These are phyloP conservation scores for Allantophomopsis lycopodina DNA, from an alignment of 2,329 filamentous ascomycete species.

Conservation along the genomic window DNA sequence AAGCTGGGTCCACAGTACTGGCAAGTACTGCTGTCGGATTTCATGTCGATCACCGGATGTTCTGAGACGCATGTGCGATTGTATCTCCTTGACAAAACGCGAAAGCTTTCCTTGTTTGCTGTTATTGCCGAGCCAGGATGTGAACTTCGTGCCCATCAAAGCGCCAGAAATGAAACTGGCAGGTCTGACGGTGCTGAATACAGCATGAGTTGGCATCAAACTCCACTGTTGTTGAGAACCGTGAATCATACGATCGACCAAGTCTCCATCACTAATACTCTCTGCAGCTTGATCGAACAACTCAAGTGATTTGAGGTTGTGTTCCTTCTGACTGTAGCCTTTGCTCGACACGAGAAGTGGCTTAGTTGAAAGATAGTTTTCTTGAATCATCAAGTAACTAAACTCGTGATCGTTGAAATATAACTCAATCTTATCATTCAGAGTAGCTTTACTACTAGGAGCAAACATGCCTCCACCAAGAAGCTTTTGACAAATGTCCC, in stretches of 20 bases:
- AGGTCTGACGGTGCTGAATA: slow-evolving; percentile 89
- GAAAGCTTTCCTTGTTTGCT: slow-evolving; percentile 70
- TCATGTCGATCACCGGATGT: slow-evolving; percentile 87
- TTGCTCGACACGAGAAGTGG: slow-evolving; percentile 49
- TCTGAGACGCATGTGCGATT: slow-evolving; percentile 89
- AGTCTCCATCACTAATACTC: slow-evolving; percentile 92
- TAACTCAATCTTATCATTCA: slow-evolving; percentile 96
- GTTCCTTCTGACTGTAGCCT: slow-evolving; percentile 49
- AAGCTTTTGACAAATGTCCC: slow-evolving; percentile 95
- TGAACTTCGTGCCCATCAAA: slow-evolving; percentile 64
- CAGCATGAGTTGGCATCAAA: slow-evolving; percentile 88
- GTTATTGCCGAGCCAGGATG: slow-evolving; percentile 88
- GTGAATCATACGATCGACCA: slow-evolving; percentile 97
- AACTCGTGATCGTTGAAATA: slow-evolving; percentile 99
- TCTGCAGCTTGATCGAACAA: slow-evolving; percentile 78
- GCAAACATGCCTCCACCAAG: slow-evolving; percentile 79
- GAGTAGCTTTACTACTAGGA: slow-evolving; percentile 65
- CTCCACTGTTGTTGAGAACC: slow-evolving; percentile 97
- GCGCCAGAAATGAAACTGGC: slow-evolving; percentile 78
- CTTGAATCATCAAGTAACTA: slow-evolving; percentile 93
- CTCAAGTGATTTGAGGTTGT: slow-evolving; percentile 72
- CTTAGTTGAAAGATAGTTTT: slow-evolving; percentile 84
- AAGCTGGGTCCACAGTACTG: slow-evolving; percentile 71
- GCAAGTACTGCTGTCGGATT: slow-evolving; percentile 87
- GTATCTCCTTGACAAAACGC: slow-evolving; percentile 81